These are phyloP conservation scores for Penicillium soppii DNA, from an alignment of 495 filamentous ascomycete species.

Conservation along the genomic window DNA sequence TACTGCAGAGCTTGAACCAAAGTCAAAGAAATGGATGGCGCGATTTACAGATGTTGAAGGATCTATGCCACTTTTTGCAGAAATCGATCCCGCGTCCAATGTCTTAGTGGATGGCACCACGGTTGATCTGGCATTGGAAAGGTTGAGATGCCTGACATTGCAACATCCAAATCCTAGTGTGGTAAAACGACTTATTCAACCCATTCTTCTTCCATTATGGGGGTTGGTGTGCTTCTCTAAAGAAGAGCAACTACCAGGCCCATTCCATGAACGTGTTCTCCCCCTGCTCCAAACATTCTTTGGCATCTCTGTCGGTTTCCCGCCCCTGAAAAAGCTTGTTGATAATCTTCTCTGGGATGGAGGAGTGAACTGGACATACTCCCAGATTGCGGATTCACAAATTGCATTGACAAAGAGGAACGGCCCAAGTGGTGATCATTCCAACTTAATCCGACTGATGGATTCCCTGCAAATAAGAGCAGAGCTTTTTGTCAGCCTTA, in stretches of 20 bases:
- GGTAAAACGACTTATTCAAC: constrained; percentile 65
- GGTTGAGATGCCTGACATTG: constrained; percentile 56
- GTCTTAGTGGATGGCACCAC: constrained; percentile 23
- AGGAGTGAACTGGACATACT: constrained; percentile 47
- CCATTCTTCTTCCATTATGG: constrained; percentile 68
- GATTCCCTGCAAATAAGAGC: constrained; percentile 41
- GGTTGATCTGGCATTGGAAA: constrained; percentile 46
- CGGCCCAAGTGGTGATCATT: constrained; percentile 5
- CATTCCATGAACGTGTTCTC: constrained; percentile 32
- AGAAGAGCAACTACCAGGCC: constrained; percentile 23
- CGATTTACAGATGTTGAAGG: constrained; percentile 9
- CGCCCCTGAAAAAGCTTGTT: constrained; percentile 44
- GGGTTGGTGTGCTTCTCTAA: constrained; percentile 57
- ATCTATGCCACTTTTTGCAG: not conserved
- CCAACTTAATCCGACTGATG: constrained; percentile 40
- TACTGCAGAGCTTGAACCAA: constrained; percentile 48
- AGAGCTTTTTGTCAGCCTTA: constrained; percentile 52
- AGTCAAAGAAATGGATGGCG: constrained; percentile 25
- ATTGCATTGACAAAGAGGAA: constrained; percentile 36
- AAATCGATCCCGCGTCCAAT: not conserved
- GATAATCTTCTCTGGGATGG: constrained; percentile 56
- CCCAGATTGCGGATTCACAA: constrained; percentile 24
- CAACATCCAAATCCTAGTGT: constrained; percentile 74
- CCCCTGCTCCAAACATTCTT: constrained; percentile 48
- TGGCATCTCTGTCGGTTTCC: constrained; percentile 42